Percentiles rank a stretch among this genome's conserved stretches.
Evolutionary conservation across 306 rosid genomes (phyloP).

Genomic region (Cucurbita argyrosperma): DNA sequence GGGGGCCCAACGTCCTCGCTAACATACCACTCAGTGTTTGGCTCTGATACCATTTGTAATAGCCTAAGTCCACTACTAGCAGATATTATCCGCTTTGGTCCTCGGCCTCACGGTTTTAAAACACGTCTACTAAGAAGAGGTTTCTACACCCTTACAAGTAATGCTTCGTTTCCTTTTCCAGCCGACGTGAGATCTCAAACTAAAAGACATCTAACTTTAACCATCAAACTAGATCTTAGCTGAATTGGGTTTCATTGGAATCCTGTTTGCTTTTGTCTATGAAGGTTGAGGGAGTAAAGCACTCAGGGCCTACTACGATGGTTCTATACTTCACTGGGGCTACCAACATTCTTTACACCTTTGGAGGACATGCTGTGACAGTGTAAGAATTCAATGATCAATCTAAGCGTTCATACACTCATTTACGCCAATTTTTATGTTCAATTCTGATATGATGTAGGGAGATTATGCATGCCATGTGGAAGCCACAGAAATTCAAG

Average conservation of each 20-base stretch:
- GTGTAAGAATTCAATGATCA: conserved; percentile 37
- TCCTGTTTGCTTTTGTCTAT: neutral
- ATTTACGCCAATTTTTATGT: neutral
- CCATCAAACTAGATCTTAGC: neutral
- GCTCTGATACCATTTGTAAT: no score
- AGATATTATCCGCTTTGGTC: no score
- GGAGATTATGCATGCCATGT: conserved; percentile 99
- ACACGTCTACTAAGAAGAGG: no score
- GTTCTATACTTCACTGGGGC: conserved; percentile 97
- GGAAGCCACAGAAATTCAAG: conserved; percentile 99
- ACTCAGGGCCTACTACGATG: conserved; percentile 78
- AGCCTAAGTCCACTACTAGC: no score
- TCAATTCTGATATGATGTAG: conserved; percentile 19
- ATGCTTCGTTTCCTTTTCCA: no score
- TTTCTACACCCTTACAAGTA: no score
- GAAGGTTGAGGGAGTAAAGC: conserved; percentile 84
- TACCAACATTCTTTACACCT: conserved; percentile 93
- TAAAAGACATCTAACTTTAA: neutral
- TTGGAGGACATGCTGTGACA: conserved; percentile 98
- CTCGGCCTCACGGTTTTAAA: no score
- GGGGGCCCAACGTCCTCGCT: no score
- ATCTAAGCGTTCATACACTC: neutral
- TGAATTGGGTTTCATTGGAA: neutral
- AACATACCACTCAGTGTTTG: no score
- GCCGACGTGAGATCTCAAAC: neutral